These are phyloP conservation scores for Termitomyces sp. DNA, from an alignment of 768 basidiomycete genomes.

Conservation along the genomic window DNA sequence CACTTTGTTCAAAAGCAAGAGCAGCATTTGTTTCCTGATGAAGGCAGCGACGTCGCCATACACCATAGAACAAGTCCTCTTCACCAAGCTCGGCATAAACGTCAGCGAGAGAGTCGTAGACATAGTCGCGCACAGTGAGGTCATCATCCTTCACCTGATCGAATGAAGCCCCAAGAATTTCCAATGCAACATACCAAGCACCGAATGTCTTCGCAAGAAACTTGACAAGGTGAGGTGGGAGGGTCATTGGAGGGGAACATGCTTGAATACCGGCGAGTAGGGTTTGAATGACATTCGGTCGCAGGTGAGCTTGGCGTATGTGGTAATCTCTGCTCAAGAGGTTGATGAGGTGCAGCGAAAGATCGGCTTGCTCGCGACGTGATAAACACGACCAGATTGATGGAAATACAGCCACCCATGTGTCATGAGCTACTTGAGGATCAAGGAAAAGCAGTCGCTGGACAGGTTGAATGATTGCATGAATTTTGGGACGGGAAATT, in stretches of 20 bases:
- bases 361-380: slow-evolving; percentile 82
- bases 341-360: slow-evolving; percentile 86
- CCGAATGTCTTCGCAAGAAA: slow-evolving; percentile 95
- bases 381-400: slow-evolving; percentile 83
- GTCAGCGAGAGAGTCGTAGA: slow-evolving; percentile 89
- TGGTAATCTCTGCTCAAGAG: slow-evolving; percentile 94
- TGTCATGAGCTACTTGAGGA: slow-evolving; percentile 68
- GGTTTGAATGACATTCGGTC: slow-evolving; percentile 91
- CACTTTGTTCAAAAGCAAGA: slow-evolving; percentile 90
- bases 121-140: slow-evolving; percentile 70
- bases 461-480: slow-evolving; percentile 68
- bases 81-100: slow-evolving; percentile 94
- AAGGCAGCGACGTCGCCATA: slow-evolving; percentile 90
- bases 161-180: slow-evolving; percentile 79
- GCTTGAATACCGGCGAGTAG: slow-evolving; percentile 80
- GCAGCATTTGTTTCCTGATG: slow-evolving; percentile 87
- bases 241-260: slow-evolving; percentile 82
- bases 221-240: slow-evolving; percentile 94
- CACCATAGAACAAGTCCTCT: slow-evolving; percentile 95
- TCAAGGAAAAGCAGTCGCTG: slow-evolving; percentile 84
- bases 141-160: slow-evolving; percentile 82
- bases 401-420: slow-evolving; percentile 87
- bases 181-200: slow-evolving; percentile 90
- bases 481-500: slow-evolving; percentile 39
- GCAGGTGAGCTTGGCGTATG: slow-evolving; percentile 79